Conservation (phyloP, 371 early-diverging fungal genomes). For the Nematocida parisii region DNA sequence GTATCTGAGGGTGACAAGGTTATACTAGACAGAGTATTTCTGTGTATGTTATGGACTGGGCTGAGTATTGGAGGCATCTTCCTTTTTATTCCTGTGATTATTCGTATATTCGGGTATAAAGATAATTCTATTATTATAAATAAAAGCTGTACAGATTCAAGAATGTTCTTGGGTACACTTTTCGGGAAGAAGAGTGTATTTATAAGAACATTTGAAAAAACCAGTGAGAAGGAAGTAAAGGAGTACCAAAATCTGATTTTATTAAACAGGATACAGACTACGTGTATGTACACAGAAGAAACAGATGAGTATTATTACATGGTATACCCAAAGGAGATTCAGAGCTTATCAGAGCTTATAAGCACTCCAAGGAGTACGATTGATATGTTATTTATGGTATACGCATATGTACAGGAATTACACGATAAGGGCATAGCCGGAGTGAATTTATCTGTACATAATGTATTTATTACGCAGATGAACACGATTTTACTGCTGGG, state of each 20-base stretch:
- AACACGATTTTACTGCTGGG: background rate
- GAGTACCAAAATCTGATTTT: background rate
- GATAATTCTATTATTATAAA: background rate
- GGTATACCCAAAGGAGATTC: constrained; percentile 1
- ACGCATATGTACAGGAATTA: background rate
- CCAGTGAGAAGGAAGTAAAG: background rate
- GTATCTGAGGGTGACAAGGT: background rate
- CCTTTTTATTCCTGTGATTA: constrained; percentile 1
- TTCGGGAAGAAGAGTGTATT: constrained; percentile 22
- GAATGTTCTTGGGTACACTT: background rate
- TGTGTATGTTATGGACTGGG: background rate
- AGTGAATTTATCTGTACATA: background rate
- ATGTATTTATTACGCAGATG: background rate
- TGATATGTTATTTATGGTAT: background rate
- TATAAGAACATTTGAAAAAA: constrained; percentile 5
- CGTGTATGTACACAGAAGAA: background rate
- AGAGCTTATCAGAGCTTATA: background rate
- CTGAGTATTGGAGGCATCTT: background rate
- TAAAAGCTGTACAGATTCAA: background rate
- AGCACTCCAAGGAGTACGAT: background rate
- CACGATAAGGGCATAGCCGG: background rate
- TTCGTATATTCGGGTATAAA: constrained; percentile 10
- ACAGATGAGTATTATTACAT: background rate
- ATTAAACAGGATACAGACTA: background rate
- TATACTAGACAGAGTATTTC: background rate